Conservation (phyloP, 2,329 filamentous ascomycete genomes). For the Endoconidiophora polonica region DNA sequence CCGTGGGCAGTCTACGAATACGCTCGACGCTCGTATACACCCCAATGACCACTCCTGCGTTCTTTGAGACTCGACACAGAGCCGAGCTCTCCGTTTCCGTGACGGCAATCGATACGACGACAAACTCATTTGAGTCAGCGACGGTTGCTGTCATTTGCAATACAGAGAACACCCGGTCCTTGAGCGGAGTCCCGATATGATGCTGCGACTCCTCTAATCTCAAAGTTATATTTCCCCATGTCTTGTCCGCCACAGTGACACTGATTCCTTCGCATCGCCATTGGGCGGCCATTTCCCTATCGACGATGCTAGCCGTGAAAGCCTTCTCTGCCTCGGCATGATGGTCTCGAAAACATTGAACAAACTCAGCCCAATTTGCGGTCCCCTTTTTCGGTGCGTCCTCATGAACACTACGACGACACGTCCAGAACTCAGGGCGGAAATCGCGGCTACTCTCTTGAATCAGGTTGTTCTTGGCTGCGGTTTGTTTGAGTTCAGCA, state of each 20-base stretch:
- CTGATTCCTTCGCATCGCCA: conserved; percentile 31
- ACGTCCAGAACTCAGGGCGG: conserved; percentile 42
- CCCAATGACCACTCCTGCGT: conserved; percentile 35
- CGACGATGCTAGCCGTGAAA: conserved; percentile 25
- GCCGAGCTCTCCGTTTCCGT: conserved; percentile 23
- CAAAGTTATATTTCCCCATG: conserved; percentile 33
- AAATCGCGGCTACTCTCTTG: conserved; percentile 13
- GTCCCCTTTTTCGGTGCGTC: conserved; percentile 33
- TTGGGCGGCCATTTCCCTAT: conserved; percentile 18
- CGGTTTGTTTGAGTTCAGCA: conserved; percentile 25
- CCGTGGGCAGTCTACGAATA: conserved; percentile 28
- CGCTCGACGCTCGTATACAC: conserved; percentile 51
- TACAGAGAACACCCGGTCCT: conserved; percentile 49
- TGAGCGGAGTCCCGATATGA: conserved; percentile 40
- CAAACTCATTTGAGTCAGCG: conserved; percentile 28
- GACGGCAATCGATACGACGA: conserved; percentile 41
- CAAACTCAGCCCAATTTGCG: conserved; percentile 49
- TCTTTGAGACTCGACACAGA: conserved; percentile 48
- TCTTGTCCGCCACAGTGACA: conserved; percentile 21
- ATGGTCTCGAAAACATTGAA: conserved; percentile 36
- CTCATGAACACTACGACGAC: conserved; percentile 44
- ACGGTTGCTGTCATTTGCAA: conserved; percentile 36
- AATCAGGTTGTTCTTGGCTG: conserved; percentile 20
- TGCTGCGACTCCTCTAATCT: conserved; percentile 50
- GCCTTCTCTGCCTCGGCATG: conserved; percentile 25